Evolutionary conservation across 176 grass and related monocot species (phyloP).

Genomic region (Thinopyrum elongatum): DNA sequence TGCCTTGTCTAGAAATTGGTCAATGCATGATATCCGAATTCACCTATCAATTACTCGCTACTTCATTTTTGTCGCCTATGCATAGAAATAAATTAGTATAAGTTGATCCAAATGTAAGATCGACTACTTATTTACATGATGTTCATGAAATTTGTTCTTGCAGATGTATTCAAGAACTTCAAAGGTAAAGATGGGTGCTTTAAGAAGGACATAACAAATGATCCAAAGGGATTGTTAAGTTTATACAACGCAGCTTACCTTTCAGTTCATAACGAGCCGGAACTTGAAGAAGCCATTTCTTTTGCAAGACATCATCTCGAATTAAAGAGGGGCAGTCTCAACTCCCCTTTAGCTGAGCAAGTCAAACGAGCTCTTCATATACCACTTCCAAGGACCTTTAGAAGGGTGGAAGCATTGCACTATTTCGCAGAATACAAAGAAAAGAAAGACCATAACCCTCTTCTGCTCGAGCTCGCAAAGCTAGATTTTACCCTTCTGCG

Average conservation of each 20-base stretch:
- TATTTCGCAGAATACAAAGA: not conserved
- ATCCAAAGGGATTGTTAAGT: constrained; percentile 15
- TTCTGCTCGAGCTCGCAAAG: constrained; percentile 29
- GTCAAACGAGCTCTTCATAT: constrained; percentile 12
- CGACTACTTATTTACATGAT: no score
- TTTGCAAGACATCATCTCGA: not conserved
- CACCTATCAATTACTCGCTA: no score
- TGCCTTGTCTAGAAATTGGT: no score
- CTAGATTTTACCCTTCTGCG: constrained; percentile 26
- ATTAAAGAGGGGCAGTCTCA: not conserved
- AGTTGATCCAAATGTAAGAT: no score
- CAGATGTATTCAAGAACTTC: no score
- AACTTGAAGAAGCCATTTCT: constrained; percentile 1
- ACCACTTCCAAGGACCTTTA: constrained; percentile 9
- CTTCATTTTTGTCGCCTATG: no score
- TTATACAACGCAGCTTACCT: constrained; percentile 25
- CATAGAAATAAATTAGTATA: no score
- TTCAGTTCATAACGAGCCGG: not conserved
- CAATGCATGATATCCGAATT: no score
- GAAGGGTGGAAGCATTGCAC: not conserved
- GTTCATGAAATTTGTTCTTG: not conserved
- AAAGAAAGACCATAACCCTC: not conserved
- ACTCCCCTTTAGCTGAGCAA: constrained; percentile 14
- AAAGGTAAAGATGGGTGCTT: no score
- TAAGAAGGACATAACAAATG: not conserved